A percentile compares a stretch with the other conserved stretches of the same genome.
These are phyloP conservation scores for Quercus lobata DNA, from an alignment of 331 rosid genomes.

Conservation along the genomic window DNA sequence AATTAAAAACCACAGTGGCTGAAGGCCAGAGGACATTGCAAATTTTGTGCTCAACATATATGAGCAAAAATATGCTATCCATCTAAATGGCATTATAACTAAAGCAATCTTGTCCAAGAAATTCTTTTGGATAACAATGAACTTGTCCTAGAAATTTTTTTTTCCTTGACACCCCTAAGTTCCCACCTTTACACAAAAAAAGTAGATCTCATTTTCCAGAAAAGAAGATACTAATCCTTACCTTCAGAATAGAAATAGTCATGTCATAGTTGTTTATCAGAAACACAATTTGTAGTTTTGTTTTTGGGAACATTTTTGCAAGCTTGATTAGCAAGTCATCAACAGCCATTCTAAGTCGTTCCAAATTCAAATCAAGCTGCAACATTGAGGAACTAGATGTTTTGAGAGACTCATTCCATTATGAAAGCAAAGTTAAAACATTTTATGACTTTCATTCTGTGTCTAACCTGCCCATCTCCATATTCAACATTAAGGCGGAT, in stretches of 20 bases:
- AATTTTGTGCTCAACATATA: not conserved
- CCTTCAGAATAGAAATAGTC: constrained; percentile 94
- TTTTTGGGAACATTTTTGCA: constrained; percentile 71
- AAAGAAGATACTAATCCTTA: constrained; percentile 28
- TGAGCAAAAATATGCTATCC: not conserved
- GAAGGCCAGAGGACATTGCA: constrained; percentile 3
- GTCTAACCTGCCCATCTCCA: constrained; percentile 93
- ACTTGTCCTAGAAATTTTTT: constrained; percentile 8
- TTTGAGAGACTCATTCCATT: not conserved
- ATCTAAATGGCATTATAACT: not conserved
- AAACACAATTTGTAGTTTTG: constrained; percentile 81
- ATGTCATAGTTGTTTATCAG: constrained; percentile 95
- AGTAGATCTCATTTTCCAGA: constrained; percentile 2
- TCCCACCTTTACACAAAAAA: constrained; percentile 2
- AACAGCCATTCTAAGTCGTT: constrained; percentile 94
- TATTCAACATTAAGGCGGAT: constrained; percentile 83
- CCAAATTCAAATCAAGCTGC: constrained; percentile 90
- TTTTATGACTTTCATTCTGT: constrained; percentile 4
- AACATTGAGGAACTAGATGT: constrained; percentile 5
- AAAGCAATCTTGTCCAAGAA: not conserved
- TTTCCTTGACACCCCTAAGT: not conserved
- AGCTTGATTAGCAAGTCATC: constrained; percentile 96
- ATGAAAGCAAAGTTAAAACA: not conserved
- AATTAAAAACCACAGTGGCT: constrained; percentile 12
- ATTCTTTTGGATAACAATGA: not conserved